Base-by-base conservation (phyloP, 202 grass and related monocot species). In the Setaria viridis region DNA sequence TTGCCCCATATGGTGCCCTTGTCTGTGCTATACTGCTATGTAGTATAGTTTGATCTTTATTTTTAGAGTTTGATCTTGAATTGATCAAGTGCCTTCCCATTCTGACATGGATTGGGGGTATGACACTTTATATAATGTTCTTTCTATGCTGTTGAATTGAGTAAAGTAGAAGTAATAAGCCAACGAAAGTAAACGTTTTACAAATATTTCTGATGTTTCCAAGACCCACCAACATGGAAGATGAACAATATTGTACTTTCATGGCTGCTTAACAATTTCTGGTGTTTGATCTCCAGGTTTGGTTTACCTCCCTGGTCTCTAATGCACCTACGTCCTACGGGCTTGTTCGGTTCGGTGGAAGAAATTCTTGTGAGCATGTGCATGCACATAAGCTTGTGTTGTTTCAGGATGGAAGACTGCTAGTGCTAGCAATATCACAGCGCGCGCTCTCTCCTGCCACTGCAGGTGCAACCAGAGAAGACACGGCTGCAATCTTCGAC, bases 241-340 rank as follows among this genome's bases (percentile, higher is more conserved):
- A 56, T 11, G 54, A 55, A 55, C 11, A 20, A 29, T 57, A 2
- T 37, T 45, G 50, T 58, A 67, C 48, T 67, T 87, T 19, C 58
- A 74, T 81, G 47, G 33, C 47, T 50, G 43, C 58, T 74, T 65
- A 21, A 46, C 21, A 68, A 47, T 84, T 72, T 64, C 47, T 77
- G 30, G 15, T 68, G 15, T 77, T 76, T 42, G 46, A 39, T 71
- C 62, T 62, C 43, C 33, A 50, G 43, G 21, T 79, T 3, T 71
- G 53, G 64, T 71, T 80, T 62, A 32, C 45, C 3, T 80, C n/a
- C 29, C 72, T 79, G 20, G 33, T 71, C 46, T 62, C n/a, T 49
- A 37, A 11, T 63, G 20, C 6, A 43, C n/a, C 10, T 30, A 20
- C 75, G 39, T 41, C 39, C 39, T 6, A 6, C 39, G 39, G 72